Evolutionary conservation across 441 rosid species (phyloP).

Genomic region (Arabidopsis hybrid): DNA sequence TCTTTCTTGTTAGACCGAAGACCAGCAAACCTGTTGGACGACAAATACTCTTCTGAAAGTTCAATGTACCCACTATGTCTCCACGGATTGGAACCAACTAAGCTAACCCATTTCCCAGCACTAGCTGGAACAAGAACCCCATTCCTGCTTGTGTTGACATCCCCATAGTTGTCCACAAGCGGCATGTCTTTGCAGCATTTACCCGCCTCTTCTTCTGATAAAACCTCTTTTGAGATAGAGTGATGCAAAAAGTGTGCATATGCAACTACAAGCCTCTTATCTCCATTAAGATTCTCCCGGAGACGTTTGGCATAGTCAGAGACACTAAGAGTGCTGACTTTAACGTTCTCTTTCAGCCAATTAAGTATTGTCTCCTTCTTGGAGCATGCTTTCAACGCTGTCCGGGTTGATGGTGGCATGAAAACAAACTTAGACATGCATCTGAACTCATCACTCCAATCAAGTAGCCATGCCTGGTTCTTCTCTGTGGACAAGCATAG

Average conservation of each 20-base stretch:
- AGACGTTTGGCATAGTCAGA: conserved; percentile 45
- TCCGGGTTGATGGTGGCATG: conserved; percentile 49
- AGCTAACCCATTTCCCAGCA: conserved; percentile 66
- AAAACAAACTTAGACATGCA: conserved; percentile 47
- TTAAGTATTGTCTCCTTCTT: conserved; percentile 33
- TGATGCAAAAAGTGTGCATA: conserved; percentile 63
- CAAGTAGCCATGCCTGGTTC: conserved; percentile 54
- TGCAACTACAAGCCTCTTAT: conserved; percentile 51
- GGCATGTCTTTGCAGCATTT: conserved; percentile 54
- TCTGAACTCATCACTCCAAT: conserved; percentile 59
- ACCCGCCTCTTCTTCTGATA: conserved; percentile 40
- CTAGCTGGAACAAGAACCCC: conserved; percentile 71
- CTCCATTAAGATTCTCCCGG: conserved; percentile 34
- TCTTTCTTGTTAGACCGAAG: conserved; percentile 35
- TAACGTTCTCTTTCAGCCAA: conserved; percentile 53
- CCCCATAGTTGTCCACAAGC: conserved; percentile 61
- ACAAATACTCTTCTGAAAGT: conserved; percentile 62
- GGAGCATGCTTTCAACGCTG: conserved; percentile 39
- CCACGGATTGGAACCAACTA: conserved; percentile 65
- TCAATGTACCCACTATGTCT: conserved; percentile 54
- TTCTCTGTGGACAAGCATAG: conserved; percentile 40
- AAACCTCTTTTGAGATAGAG: conserved; percentile 35
- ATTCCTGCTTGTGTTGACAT: conserved; percentile 33
- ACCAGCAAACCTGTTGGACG: conserved; percentile 48
- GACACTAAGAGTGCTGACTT: conserved; percentile 29